Base-by-base conservation (phyloP, 176 grass and related monocot species). In the Rhynchospora pubera region DNA sequence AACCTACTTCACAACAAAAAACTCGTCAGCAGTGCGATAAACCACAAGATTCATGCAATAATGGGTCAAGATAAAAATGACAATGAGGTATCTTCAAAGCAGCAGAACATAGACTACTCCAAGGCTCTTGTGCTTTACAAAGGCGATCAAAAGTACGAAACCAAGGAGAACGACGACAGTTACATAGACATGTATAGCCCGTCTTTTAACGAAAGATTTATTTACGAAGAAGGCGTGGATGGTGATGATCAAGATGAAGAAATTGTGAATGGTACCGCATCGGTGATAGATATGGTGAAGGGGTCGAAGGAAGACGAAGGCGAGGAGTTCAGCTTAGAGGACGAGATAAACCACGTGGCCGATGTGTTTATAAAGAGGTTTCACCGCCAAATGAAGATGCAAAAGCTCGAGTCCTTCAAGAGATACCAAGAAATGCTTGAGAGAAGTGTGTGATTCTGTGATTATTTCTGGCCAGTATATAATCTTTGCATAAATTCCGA, bases 381-480 rank as follows among this genome's bases (percentile, higher is more conserved):
- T 52, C 95, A 83, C 79, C 85, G 53, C 43, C 89, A 98, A 65
- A 93, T 98, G 64, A 98, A 88, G 90, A 63, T 98, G 58, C 90
- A 98, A 87, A 98, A 94, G 89, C 89, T 98, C 45, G 95, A 98
- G 9, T 98, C 95, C 0, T 98, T 98, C 84, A 98, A 98, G 88
- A 92, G 92, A 71, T 82, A 91, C 52, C 89, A 90, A 83, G 95
- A 94, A 86, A 98, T 93, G 92, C 69, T 98, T 22, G 77, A 94
- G 79, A 85, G 92, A 65, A 66, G 85, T 74, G 30, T 83, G 19
- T 75, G 21, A 13, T 45, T 75, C 22, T 52, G 19, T 53, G 1
- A 48, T 72, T 48, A 22, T 72, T 48, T 21, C 16, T 13, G 2
- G 15, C n/a, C 8, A 7, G 65, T 71, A 48, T 12, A 21, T 22